phyloP scores from a whole-genome alignment of 768 basidiomycete genomes.

The Boletus speciosus region DNA sequence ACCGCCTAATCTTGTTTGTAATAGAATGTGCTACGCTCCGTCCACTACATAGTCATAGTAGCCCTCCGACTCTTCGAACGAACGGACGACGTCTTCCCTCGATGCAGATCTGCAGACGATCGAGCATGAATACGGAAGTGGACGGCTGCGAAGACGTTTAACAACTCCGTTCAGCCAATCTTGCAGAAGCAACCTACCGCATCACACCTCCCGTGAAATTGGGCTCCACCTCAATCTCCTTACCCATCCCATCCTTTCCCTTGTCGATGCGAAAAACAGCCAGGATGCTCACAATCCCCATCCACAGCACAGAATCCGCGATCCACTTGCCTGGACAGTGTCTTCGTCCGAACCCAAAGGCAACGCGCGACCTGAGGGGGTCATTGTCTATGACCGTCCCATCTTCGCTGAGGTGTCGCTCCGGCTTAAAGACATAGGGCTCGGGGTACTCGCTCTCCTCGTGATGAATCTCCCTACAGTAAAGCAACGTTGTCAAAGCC shows the following conservation, averaged over 20 bases:
- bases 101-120: conserved; percentile 26
- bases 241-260: conserved; percentile 22
- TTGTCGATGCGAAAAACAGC: conserved; percentile 23
- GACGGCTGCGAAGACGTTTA: conserved; percentile 25
- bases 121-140: conserved; percentile 30
- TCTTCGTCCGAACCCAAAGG: conserved; percentile 31
- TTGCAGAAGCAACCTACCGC: conserved; percentile 22
- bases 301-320: conserved; percentile 32
- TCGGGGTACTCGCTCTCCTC: conserved; percentile 29
- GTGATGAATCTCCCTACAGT: conserved; percentile 28
- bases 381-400: conserved; percentile 23
- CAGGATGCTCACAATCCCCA: conserved; percentile 28
- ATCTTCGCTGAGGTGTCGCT: conserved; percentile 23
- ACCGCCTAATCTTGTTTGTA: conserved; percentile 13
- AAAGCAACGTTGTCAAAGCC: background rate
- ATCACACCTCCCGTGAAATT: conserved; percentile 32
- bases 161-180: conserved; percentile 7
- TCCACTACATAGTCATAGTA: background rate
- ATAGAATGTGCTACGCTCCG: background rate
- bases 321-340: conserved; percentile 32
- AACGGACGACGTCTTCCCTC: conserved; percentile 20
- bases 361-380: conserved; percentile 25
- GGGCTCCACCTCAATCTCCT: conserved; percentile 24
- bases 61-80: conserved; percentile 12
- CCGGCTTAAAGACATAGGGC: conserved; percentile 26